These are phyloP conservation scores for Pseudozyma flocculosa DNA, from an alignment of 1,284 basidiomycete genomes.

Conservation along the genomic window DNA sequence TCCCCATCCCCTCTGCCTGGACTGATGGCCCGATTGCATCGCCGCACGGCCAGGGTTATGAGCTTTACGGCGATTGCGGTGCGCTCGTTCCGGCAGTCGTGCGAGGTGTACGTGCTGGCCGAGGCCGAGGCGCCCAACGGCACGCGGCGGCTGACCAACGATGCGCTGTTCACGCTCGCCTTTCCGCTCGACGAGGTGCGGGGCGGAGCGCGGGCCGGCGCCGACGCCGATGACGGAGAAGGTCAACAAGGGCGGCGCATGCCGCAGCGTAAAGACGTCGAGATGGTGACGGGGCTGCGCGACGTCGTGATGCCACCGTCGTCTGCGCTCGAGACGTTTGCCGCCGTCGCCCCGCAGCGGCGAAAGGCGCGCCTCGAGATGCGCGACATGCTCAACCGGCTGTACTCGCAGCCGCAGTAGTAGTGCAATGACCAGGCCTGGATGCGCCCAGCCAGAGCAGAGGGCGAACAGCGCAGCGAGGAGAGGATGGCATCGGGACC, in stretches of 20 bases:
- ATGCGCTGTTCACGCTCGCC: slow-evolving; percentile 44
- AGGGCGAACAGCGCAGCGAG: no score
- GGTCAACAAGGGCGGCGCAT: slow-evolving; percentile 3
- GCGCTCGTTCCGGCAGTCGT: slow-evolving; percentile 30
- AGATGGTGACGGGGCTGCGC: slow-evolving; percentile 3
- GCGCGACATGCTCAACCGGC: slow-evolving; percentile 27
- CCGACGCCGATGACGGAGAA: slow-evolving; percentile 3
- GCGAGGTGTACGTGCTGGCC: slow-evolving; percentile 45
- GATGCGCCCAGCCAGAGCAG: no score
- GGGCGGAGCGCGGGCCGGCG: slow-evolving; percentile 1
- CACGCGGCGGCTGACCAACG: slow-evolving; percentile 36
- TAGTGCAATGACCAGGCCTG: not conserved
- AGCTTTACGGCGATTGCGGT: slow-evolving; percentile 38
- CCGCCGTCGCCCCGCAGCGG: slow-evolving; percentile 21
- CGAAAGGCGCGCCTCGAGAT: slow-evolving; percentile 27
- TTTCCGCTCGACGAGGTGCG: slow-evolving; percentile 15
- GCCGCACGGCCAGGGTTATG: slow-evolving; percentile 13
- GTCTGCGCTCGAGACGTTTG: slow-evolving; percentile 32
- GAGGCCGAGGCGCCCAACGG: slow-evolving; percentile 38
- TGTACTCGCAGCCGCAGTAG: slow-evolving; percentile 22
- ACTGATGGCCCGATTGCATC: no score
- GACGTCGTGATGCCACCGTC: slow-evolving; percentile 27
- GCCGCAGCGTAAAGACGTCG: not conserved
- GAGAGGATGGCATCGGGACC: no score
- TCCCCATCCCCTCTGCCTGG: no score